Percentiles rank a stretch among this genome's conserved stretches.
These are phyloP conservation scores for Lachnellula arida DNA, from an alignment of 2,329 filamentous ascomycete genomes.

Conservation along the genomic window DNA sequence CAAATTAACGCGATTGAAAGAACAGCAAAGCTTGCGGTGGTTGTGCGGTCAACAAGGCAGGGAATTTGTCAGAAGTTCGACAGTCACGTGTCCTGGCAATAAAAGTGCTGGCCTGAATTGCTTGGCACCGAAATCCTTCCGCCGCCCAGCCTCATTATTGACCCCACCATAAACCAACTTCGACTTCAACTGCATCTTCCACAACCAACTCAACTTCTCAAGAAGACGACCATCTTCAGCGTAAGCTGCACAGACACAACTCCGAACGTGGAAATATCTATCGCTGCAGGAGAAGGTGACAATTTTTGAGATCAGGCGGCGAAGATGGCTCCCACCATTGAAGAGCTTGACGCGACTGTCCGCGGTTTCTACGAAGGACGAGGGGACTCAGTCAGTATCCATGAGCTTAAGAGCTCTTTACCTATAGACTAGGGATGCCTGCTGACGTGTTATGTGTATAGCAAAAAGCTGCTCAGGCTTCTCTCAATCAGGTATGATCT, in stretches of 20 bases:
- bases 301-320: constrained; percentile 28
- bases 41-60: no score
- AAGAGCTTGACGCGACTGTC: constrained; percentile 94
- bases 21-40: no score
- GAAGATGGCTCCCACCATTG: constrained; percentile 68
- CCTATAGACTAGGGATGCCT: constrained; percentile 13
- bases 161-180: constrained; percentile 11
- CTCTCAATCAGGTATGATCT: constrained; percentile 77
- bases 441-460: constrained; percentile 45
- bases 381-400: constrained; percentile 72
- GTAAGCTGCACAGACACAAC: constrained; percentile 23
- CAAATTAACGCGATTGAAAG: no score
- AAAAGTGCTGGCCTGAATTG: background rate
- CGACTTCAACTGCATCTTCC: constrained; percentile 18
- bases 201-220: constrained; percentile 14
- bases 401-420: constrained; percentile 4
- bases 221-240: constrained; percentile 19
- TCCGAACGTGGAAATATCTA: constrained; percentile 14
- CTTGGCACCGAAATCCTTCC: background rate
- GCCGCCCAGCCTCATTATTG: constrained; percentile 4
- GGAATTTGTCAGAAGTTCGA: no score
- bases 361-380: constrained; percentile 96
- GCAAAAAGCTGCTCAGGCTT: constrained; percentile 95
- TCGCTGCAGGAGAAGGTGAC: constrained; percentile 23
- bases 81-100: background rate